Evolutionary conservation across 345 rosid species (phyloP).

Genomic region (Citrus sp.): DNA sequence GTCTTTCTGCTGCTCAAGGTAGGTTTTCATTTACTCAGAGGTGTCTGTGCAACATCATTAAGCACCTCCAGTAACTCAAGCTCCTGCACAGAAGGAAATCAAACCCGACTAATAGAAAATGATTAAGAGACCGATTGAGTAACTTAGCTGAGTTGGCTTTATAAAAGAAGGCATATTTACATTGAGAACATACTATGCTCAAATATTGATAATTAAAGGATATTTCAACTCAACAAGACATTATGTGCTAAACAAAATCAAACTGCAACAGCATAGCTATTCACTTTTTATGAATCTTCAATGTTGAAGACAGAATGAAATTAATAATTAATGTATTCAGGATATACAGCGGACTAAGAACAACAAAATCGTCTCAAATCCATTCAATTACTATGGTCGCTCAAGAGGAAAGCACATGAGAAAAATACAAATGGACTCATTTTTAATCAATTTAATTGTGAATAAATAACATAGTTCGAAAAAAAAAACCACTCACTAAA

Average conservation of each 20-base stretch:
- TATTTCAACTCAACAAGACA: background rate
- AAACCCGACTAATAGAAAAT: slow-evolving; percentile 3
- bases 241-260: slow-evolving; percentile 5
- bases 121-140: background rate
- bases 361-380: slow-evolving; percentile 31
- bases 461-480: slow-evolving; percentile 34
- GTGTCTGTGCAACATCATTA: background rate
- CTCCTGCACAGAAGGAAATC: slow-evolving; percentile 15
- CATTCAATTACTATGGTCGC: slow-evolving; percentile 30
- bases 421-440: slow-evolving; percentile 24
- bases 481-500: slow-evolving; percentile 48
- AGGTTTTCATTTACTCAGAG: background rate
- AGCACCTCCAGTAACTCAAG: slow-evolving; percentile 2
- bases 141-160: background rate
- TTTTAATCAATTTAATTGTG: slow-evolving; percentile 33
- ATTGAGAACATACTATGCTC: background rate
- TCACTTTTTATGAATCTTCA: background rate
- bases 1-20: background rate
- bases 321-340: slow-evolving; percentile 11
- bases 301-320: slow-evolving; percentile 6
- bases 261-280: slow-evolving; percentile 1
- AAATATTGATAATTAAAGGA: background rate
- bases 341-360: slow-evolving; percentile 23
- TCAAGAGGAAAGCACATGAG: slow-evolving; percentile 12
- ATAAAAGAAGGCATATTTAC: slow-evolving; percentile 8